Conservation (phyloP, 1,284 basidiomycete species). For the Moesziomyces parantarcticus region DNA sequence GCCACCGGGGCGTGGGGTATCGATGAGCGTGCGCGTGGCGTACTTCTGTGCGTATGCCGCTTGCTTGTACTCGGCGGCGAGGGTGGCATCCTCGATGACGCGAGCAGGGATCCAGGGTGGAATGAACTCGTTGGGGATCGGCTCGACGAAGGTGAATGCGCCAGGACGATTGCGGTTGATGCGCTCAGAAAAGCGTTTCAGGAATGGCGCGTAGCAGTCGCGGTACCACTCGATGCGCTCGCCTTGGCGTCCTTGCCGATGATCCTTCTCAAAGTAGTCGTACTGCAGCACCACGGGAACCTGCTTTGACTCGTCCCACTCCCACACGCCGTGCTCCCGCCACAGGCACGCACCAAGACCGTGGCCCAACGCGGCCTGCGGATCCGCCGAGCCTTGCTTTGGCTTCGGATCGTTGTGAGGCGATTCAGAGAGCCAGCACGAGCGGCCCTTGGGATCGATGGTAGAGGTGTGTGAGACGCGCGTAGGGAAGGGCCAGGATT, state of each 20-base stretch:
- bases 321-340: conserved; percentile 94
- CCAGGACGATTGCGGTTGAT: conserved; percentile 11
- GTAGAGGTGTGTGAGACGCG: conserved; percentile 49
- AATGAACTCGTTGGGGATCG: conserved; percentile 66
- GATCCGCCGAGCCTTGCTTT: conserved; percentile 70
- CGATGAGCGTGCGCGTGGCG: conserved; percentile 37
- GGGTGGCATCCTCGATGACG: conserved; percentile 14
- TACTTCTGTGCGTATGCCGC: conserved; percentile 46
- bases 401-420: background rate
- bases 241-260: conserved; percentile 43
- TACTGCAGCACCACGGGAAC: conserved; percentile 82
- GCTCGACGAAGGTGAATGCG: conserved; percentile 55
- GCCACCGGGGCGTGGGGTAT: conserved; percentile 45
- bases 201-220: conserved; percentile 64
- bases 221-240: conserved; percentile 62
- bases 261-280: conserved; percentile 80
- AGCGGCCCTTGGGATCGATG: conserved; percentile 54
- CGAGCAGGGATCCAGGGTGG: conserved; percentile 56
- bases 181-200: conserved; percentile 42
- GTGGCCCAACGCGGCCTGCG: background rate
- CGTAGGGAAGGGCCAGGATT: conserved; percentile 65
- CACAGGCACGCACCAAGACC: conserved; percentile 75
- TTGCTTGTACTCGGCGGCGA: conserved; percentile 17
- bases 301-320: conserved; percentile 79
- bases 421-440: conserved; percentile 41